These are phyloP conservation scores for Pontederia crassipes DNA, from an alignment of 176 grass and related monocot species.

Conservation along the genomic window DNA sequence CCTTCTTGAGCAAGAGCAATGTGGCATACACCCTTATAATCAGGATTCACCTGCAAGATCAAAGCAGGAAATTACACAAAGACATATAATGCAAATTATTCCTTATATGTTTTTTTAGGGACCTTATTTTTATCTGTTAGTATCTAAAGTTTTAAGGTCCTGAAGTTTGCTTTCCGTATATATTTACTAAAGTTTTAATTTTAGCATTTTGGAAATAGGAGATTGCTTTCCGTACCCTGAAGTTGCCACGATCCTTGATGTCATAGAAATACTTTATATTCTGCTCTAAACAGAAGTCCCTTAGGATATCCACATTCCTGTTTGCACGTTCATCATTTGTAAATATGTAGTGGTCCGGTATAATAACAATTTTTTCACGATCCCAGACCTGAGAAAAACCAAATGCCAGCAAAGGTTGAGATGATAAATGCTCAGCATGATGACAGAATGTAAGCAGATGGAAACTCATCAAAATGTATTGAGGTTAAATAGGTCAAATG, in stretches of 20 bases:
- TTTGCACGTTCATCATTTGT: slow-evolving; percentile 79
- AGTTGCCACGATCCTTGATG: slow-evolving; percentile 74
- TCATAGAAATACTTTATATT: slow-evolving; percentile 96
- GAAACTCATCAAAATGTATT: too few species aligned
- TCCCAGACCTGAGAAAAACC: slow-evolving; percentile 50
- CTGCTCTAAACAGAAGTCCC: slow-evolving; percentile 71
- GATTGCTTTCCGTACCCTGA: slow-evolving; percentile 32
- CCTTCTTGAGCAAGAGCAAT: slow-evolving; percentile 92
- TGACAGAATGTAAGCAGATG: too few species aligned
- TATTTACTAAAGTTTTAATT: background rate
- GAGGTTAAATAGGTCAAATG: too few species aligned
- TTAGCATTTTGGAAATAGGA: background rate
- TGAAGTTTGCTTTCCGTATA: too few species aligned
- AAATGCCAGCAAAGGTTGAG: background rate
- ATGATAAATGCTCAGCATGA: background rate
- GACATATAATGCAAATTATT: background rate
- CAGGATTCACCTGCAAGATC: slow-evolving; percentile 69
- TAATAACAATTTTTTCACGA: slow-evolving; percentile 84
- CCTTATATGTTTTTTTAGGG: background rate
- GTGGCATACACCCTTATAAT: slow-evolving; percentile 96
- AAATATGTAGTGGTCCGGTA: slow-evolving; percentile 97
- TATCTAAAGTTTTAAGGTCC: background rate
- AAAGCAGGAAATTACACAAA: slow-evolving; percentile 1
- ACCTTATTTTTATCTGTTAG: background rate
- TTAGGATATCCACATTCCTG: slow-evolving; percentile 81